These are phyloP conservation scores for Aspergillus ustus DNA, from an alignment of 2,329 filamentous ascomycete species.

Conservation along the genomic window DNA sequence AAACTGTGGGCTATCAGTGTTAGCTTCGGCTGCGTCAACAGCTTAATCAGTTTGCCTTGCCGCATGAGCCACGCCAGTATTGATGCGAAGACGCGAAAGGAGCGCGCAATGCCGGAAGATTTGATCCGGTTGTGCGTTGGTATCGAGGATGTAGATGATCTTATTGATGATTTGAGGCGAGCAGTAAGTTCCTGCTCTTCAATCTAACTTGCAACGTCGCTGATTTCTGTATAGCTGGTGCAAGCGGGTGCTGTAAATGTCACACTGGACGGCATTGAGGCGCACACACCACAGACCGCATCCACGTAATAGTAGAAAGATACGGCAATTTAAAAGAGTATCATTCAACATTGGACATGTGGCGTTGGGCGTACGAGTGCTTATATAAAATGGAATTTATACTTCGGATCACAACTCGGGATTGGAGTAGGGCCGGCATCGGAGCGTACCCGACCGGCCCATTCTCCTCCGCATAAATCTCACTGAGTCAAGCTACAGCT, in stretches of 20 bases:
- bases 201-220: slow-evolving; percentile 16
- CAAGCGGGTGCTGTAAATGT: slow-evolving; percentile 92
- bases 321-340: background rate
- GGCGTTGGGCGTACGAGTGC: slow-evolving; percentile 11
- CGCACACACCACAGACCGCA: slow-evolving; percentile 39
- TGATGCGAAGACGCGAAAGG: slow-evolving; percentile 87
- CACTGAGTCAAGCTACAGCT: background rate
- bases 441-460: slow-evolving; percentile 9
- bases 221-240: slow-evolving; percentile 65
- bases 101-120: slow-evolving; percentile 93
- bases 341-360: background rate
- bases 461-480: slow-evolving; percentile 12
- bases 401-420: background rate
- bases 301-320: slow-evolving; percentile 13
- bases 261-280: slow-evolving; percentile 80
- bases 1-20: slow-evolving; percentile 94
- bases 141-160: slow-evolving; percentile 88
- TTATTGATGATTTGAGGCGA: slow-evolving; percentile 89
- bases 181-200: slow-evolving; percentile 68
- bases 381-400: slow-evolving; percentile 8
- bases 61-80: slow-evolving; percentile 99
- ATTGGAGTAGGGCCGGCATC: slow-evolving; percentile 19
- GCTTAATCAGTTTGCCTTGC: slow-evolving; percentile 98
- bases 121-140: slow-evolving; percentile 94
- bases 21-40: slow-evolving; percentile 97